Percentiles rank a stretch among this genome's conserved stretches.
Evolutionary conservation across 768 basidiomycete genomes (phyloP).

Genomic region (Chalciporus sphaerocephalus): DNA sequence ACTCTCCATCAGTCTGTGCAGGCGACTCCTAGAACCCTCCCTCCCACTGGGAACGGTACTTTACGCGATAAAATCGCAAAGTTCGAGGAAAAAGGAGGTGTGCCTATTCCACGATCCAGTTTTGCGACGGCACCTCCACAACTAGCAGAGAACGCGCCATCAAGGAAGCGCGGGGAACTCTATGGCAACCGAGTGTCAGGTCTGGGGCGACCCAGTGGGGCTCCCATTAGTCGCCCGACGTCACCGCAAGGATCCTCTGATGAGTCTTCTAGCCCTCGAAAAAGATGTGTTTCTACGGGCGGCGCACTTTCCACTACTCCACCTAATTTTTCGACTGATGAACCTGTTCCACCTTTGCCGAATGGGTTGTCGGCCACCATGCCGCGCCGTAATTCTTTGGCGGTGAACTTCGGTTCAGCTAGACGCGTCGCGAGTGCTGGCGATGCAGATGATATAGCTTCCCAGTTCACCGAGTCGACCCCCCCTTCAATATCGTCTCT

Average conservation of each 20-base stretch:
- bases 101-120: constrained; percentile 70
- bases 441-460: constrained; percentile 1
- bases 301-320: constrained; percentile 13
- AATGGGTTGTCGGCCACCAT: not conserved
- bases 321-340: constrained; percentile 12
- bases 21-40: constrained; percentile 28
- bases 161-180: constrained; percentile 57
- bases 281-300: constrained; percentile 30
- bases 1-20: constrained; percentile 32
- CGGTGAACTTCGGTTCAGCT: constrained; percentile 20
- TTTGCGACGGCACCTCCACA: constrained; percentile 67
- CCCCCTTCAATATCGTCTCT: constrained; percentile 5
- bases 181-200: constrained; percentile 67
- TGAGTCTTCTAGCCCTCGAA: constrained; percentile 22
- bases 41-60: constrained; percentile 26
- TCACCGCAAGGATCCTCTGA: constrained; percentile 15
- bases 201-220: constrained; percentile 22
- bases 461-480: constrained; percentile 1
- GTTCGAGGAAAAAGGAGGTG: constrained; percentile 74
- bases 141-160: constrained; percentile 40
- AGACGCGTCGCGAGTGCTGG: constrained; percentile 19
- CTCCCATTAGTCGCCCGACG: constrained; percentile 14
- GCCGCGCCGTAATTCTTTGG: constrained; percentile 30
- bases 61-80: constrained; percentile 71
- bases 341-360: constrained; percentile 27